A percentile compares a stretch with the other conserved stretches of the same genome.
These are phyloP conservation scores for Cutaneotrichosporon curvatum DNA, from an alignment of 1,284 basidiomycete species.

Conservation along the genomic window DNA sequence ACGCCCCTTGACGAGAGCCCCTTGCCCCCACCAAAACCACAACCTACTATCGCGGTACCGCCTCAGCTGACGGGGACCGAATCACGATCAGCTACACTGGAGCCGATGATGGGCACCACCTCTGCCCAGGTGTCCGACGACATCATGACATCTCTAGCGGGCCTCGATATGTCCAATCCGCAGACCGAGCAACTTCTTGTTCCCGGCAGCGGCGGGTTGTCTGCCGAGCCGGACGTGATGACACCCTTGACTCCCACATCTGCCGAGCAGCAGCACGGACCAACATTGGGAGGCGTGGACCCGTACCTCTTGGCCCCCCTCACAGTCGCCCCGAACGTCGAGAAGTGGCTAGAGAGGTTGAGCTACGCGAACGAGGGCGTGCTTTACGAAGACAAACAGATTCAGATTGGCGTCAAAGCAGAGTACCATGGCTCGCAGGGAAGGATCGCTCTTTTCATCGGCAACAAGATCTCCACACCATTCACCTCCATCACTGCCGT, in stretches of 20 bases:
- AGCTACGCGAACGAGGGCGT: slow-evolving; percentile 77
- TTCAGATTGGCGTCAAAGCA: slow-evolving; percentile 94
- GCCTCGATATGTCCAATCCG: slow-evolving; percentile 58
- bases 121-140: slow-evolving; percentile 48
- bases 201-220: slow-evolving; percentile 1
- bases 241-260: not conserved
- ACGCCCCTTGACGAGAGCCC: slow-evolving; percentile 3
- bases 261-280: slow-evolving; percentile 20
- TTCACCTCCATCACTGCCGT: slow-evolving; percentile 84
- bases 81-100: not conserved
- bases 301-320: slow-evolving; percentile 49
- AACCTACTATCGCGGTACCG: not conserved
- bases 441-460: slow-evolving; percentile 86
- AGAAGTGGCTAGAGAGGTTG: slow-evolving; percentile 84
- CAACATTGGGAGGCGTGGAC: slow-evolving; percentile 39
- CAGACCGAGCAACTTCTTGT: slow-evolving; percentile 4
- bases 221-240: slow-evolving; percentile 9
- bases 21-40: slow-evolving; percentile 7
- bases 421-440: slow-evolving; percentile 89
- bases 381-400: slow-evolving; percentile 88
- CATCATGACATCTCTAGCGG: slow-evolving; percentile 69
- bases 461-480: slow-evolving; percentile 84
- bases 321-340: slow-evolving; percentile 62
- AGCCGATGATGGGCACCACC: slow-evolving; percentile 41
- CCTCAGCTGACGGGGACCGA: not conserved